Percentiles rank a stretch among this genome's conserved stretches.
phyloP scores from a whole-genome alignment of 805 yeast genomes.

The Nakazawaea siamensis region DNA sequence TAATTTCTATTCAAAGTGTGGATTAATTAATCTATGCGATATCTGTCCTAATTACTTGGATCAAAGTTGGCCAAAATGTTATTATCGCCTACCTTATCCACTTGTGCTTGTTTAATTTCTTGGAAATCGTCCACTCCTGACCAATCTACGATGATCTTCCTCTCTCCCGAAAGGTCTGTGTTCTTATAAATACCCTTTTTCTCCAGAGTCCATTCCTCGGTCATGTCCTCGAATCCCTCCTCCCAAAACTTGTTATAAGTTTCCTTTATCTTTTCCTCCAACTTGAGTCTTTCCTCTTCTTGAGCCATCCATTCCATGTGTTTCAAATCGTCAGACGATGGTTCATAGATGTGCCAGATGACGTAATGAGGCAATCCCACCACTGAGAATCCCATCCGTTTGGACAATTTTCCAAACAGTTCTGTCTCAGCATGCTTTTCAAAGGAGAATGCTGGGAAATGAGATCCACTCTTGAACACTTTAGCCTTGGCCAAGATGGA shows the following conservation, averaged over 20 bases:
- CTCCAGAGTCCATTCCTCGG: slow-evolving; percentile 66
- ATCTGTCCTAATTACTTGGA: slow-evolving; percentile 6
- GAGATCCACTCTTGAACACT: slow-evolving; percentile 83
- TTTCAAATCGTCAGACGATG: slow-evolving; percentile 81
- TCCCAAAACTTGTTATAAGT: slow-evolving; percentile 69
- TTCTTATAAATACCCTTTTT: slow-evolving; percentile 66
- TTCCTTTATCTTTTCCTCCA: slow-evolving; percentile 53
- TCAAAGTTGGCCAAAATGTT: slow-evolving; percentile 12
- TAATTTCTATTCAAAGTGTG: no score
- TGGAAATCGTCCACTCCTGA: slow-evolving; percentile 41
- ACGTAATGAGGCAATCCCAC: slow-evolving; percentile 91
- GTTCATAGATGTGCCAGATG: slow-evolving; percentile 96
- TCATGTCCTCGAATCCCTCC: slow-evolving; percentile 70
- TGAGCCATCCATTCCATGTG: slow-evolving; percentile 84
- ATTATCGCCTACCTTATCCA: slow-evolving; percentile 5
- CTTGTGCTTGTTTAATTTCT: slow-evolving; percentile 7
- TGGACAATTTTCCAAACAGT: slow-evolving; percentile 87
- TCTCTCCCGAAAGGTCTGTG: slow-evolving; percentile 49
- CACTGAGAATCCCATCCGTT: slow-evolving; percentile 80
- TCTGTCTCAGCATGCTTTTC: slow-evolving; percentile 97
- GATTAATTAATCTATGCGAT: no score
- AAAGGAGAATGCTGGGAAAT: slow-evolving; percentile 94
- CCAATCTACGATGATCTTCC: slow-evolving; percentile 60
- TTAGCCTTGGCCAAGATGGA: slow-evolving; percentile 82
- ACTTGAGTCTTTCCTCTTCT: slow-evolving; percentile 60